phyloP scores from a whole-genome alignment of 75 land plant genomes.

The Pinus tabuliformis region DNA sequence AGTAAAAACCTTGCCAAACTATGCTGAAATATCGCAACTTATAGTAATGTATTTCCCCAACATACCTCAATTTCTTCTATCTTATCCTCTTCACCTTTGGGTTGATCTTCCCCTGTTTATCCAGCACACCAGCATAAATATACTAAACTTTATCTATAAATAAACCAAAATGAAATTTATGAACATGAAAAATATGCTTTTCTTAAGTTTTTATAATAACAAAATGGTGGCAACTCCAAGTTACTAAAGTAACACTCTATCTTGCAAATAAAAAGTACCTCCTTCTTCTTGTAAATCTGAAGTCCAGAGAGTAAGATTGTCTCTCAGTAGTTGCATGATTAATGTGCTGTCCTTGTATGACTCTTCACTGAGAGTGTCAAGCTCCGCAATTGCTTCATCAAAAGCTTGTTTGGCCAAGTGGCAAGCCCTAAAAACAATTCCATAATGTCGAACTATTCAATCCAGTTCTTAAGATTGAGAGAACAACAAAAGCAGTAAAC shows the following conservation, averaged over 20 bases:
- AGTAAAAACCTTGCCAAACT: no score
- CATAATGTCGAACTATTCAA: neutral
- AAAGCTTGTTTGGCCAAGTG: constrained; percentile 76
- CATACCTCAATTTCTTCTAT: constrained; percentile 14
- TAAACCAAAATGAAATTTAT: neutral
- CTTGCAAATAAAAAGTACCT: constrained; percentile 16
- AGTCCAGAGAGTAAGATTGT: constrained; percentile 77
- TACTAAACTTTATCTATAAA: neutral
- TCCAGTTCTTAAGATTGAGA: neutral
- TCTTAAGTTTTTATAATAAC: neutral
- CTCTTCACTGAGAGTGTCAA: constrained; percentile 67
- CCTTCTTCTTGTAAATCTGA: constrained; percentile 69
- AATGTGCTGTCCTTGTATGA: constrained; percentile 77
- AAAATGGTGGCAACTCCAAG: neutral
- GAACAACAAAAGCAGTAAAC: neutral
- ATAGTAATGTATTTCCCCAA: no score
- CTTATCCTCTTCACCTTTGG: constrained; percentile 10
- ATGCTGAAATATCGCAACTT: no score
- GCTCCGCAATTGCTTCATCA: constrained; percentile 80
- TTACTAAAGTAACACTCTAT: neutral
- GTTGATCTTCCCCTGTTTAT: constrained; percentile 9
- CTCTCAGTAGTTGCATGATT: constrained; percentile 71
- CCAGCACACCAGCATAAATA: neutral
- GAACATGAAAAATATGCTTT: neutral
- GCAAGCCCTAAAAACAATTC: constrained; percentile 38